Conservation (phyloP, 345 rosid species). For the Aethionema arabicum region DNA sequence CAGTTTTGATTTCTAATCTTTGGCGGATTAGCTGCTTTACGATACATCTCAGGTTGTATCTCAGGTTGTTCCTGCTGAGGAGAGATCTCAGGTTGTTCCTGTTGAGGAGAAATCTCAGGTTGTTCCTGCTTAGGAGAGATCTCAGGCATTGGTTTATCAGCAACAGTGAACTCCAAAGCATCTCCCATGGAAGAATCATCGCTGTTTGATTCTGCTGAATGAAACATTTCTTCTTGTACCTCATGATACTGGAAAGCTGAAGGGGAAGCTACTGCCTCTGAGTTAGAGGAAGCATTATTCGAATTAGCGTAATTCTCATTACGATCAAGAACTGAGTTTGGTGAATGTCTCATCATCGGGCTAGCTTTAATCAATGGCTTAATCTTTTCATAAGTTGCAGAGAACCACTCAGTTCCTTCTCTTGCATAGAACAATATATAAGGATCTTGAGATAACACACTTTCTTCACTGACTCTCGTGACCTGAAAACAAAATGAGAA, state of each 20-base stretch:
- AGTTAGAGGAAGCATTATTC: slow-evolving; percentile 29
- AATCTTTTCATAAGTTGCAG: slow-evolving; percentile 51
- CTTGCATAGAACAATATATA: slow-evolving; percentile 80
- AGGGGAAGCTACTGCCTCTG: slow-evolving; percentile 8
- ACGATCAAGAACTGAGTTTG: slow-evolving; percentile 68
- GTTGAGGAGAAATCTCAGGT: slow-evolving; percentile 4
- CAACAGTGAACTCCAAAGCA: slow-evolving; percentile 29
- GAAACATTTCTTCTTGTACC: slow-evolving; percentile 27
- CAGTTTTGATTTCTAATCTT: slow-evolving; percentile 20
- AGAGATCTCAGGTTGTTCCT: slow-evolving; percentile 14
- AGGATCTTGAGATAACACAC: slow-evolving; percentile 65
- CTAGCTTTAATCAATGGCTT: slow-evolving; percentile 28
- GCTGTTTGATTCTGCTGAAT: not conserved
- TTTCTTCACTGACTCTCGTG: slow-evolving; percentile 44
- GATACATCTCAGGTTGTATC: slow-evolving; percentile 15
- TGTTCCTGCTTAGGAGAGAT: slow-evolving; percentile 21
- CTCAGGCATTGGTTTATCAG: slow-evolving; percentile 19
- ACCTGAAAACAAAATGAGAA: slow-evolving; percentile 48
- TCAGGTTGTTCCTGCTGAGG: slow-evolving; percentile 27
- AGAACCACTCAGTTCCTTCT: slow-evolving; percentile 78
- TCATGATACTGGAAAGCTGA: slow-evolving; percentile 25
- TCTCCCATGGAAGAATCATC: slow-evolving; percentile 30
- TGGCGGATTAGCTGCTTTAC: not conserved
- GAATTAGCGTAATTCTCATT: slow-evolving; percentile 11
- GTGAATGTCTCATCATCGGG: slow-evolving; percentile 48